Base-by-base conservation (phyloP, 139 green algal species). In the Tetraselmis chui region DNA sequence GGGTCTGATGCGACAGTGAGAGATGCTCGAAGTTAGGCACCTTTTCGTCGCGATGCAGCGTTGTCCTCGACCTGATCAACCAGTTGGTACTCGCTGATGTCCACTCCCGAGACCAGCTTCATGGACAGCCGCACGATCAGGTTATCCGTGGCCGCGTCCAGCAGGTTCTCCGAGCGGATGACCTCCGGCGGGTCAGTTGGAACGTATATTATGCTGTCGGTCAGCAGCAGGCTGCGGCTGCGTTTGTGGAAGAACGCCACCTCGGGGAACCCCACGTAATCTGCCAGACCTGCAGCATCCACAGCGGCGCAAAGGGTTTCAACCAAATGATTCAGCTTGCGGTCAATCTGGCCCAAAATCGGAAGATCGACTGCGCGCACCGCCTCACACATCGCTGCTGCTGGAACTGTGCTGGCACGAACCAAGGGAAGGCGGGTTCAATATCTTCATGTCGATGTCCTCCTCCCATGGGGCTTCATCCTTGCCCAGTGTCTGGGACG, bases 171-270 rank as follows among this genome's bases (percentile, higher is more conserved):
- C 45, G 18, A 67, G 29, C 31, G 75, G 27, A 77, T 83, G 59
- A 89, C 86, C 82, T 90, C 88, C 23, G 90, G 89, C n/a, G 92
- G 90, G 18, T 87, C 79, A 2, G 81, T 32, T 1, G 89, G 87
- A 32, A 97, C 84, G 31, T 87, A 95, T 2, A 97, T 76, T 1
- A 97, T 90, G 0, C 92, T 89, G 67, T 98, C 95, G 0, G 95
- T 98, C 22, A 98, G 89, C 76, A 98, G 80, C 77, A 98, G 88
- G 0, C 89, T 95, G 32, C 86, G 81, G 2, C 84, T 89, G 0
- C 31, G 2, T 76, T 94, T 95, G 89, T 97, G 94, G 84, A 93
- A 97, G 79, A 98, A 96, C 1, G 94, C 91, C 23, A 89, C 89
- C 89, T 97, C 92, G 29, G 83, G 88, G 78, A 92, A 89, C 1